These are phyloP conservation scores for Lactarius vividus DNA, from an alignment of 768 basidiomycete species.

Conservation along the genomic window DNA sequence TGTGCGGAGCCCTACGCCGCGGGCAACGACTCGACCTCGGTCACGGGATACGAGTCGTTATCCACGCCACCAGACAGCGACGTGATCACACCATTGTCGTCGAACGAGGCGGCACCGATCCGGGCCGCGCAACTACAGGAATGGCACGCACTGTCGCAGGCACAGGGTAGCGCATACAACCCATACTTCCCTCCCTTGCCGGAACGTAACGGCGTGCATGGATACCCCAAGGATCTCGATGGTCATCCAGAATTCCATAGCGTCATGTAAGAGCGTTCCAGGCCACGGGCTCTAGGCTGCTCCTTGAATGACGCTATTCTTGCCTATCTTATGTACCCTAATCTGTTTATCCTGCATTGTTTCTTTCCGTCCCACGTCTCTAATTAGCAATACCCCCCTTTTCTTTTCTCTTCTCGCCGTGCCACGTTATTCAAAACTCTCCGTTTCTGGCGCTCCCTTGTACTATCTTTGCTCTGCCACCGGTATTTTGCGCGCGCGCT, in stretches of 20 bases:
- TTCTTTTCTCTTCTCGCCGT: conserved; percentile 20
- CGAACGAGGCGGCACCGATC: conserved; percentile 27
- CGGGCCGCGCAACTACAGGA: conserved; percentile 28
- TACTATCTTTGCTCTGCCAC: conserved; percentile 24
- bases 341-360: conserved; percentile 22
- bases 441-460: conserved; percentile 22
- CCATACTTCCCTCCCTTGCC: conserved; percentile 29
- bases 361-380: conserved; percentile 17
- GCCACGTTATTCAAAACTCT: conserved; percentile 25
- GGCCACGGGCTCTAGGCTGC: conserved; percentile 23
- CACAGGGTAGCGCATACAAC: conserved; percentile 27
- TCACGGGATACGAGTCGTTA: conserved; percentile 22
- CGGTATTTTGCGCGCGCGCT: conserved; percentile 22
- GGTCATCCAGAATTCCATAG: conserved; percentile 26
- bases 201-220: conserved; percentile 22
- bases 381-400: conserved; percentile 23
- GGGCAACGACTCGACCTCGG: conserved; percentile 13
- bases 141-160: conserved; percentile 28
- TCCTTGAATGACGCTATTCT: conserved; percentile 26
- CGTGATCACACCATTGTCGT: conserved; percentile 30
- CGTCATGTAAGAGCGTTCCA: conserved; percentile 26
- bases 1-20: conserved; percentile 21
- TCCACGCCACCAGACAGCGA: conserved; percentile 29
- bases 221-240: conserved; percentile 25
- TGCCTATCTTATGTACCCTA: conserved; percentile 29